A percentile compares a stretch with the other conserved stretches of the same genome.
Evolutionary conservation across 2,329 filamentous ascomycete genomes (phyloP).

Genomic region (Amphichorda felina): DNA sequence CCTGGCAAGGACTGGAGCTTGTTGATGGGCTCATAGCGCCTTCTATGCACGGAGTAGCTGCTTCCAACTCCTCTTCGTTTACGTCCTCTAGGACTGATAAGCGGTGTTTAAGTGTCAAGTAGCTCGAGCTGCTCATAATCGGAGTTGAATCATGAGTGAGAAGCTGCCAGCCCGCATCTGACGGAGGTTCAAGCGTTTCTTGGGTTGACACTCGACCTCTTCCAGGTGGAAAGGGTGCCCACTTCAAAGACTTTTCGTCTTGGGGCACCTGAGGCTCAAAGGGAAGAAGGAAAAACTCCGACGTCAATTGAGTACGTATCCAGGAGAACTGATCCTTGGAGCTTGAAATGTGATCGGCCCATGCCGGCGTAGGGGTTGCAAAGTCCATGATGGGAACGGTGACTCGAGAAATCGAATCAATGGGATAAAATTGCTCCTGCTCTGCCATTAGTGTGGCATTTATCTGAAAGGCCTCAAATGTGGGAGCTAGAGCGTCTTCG

Average conservation of each 20-base stretch:
- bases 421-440: conserved; percentile 1
- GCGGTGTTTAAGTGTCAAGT: background rate
- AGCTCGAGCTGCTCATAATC: background rate
- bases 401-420: background rate
- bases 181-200: background rate
- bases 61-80: too few species aligned
- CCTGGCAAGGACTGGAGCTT: too few species aligned
- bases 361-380: background rate
- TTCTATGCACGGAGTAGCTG: too few species aligned
- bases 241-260: background rate
- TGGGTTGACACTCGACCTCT: background rate
- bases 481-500: conserved; percentile 1
- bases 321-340: background rate
- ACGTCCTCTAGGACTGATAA: too few species aligned
- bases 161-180: background rate
- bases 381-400: conserved; percentile 1
- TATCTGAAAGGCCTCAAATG: background rate
- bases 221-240: background rate
- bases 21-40: too few species aligned
- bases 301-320: background rate
- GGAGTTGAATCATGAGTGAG: background rate
- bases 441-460: background rate
- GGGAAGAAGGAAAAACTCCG: background rate
- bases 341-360: background rate
- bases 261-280: background rate